Conservation (phyloP, 305 asterid genomes). For the Fraxinus angustifolia region DNA sequence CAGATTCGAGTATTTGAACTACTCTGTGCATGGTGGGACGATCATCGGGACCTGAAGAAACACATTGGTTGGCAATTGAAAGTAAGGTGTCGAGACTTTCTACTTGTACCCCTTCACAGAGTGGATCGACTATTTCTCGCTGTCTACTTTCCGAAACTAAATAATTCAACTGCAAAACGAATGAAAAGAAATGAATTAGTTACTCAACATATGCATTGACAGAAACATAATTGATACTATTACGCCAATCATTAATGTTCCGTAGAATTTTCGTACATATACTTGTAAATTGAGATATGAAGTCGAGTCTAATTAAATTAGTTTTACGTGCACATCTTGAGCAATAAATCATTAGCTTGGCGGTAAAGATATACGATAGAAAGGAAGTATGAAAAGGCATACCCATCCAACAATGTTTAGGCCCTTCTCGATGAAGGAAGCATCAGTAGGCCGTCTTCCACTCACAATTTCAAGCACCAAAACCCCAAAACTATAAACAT, state of each 20-base stretch:
- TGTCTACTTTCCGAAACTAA: constrained; percentile 63
- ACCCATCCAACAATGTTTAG: constrained; percentile 98
- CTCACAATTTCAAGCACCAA: constrained; percentile 80
- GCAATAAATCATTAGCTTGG: background rate
- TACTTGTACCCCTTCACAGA: constrained; percentile 67
- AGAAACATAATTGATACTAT: background rate
- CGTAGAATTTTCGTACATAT: background rate
- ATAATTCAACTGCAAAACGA: constrained; percentile 58
- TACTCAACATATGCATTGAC: background rate
- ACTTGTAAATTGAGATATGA: background rate
- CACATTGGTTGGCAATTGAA: constrained; percentile 75
- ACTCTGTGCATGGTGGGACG: constrained; percentile 95
- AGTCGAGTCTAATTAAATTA: background rate
- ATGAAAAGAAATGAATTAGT: background rate
- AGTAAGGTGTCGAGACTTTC: constrained; percentile 76
- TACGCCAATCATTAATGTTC: background rate
- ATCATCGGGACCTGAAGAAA: constrained; percentile 77
- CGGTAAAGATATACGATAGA: background rate
- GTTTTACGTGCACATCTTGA: background rate
- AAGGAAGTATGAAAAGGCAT: constrained; percentile 22
- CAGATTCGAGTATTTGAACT: constrained; percentile 85
- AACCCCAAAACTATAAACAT: constrained; percentile 94
- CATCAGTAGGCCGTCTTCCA: constrained; percentile 87
- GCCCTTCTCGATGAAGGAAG: constrained; percentile 95
- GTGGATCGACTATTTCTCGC: constrained; percentile 71